Percentiles rank a stretch among this genome's conserved stretches.
Evolutionary conservation across 306 rosid genomes (phyloP).

Genomic region (Vigna angularis): DNA sequence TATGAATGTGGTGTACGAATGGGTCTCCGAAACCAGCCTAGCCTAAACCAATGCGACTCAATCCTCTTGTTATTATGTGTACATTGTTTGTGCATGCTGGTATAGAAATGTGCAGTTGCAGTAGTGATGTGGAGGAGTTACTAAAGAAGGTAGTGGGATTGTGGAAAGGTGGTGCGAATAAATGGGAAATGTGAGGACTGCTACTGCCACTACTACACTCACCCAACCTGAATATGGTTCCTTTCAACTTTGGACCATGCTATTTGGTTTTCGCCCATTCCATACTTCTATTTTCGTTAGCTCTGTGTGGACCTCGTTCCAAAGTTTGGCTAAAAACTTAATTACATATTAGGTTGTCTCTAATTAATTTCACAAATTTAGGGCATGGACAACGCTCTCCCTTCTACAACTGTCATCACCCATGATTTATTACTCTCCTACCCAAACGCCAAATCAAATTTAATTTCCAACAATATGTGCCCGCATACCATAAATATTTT

Average conservation of each 20-base stretch:
- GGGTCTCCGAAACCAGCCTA: background rate
- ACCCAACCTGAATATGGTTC: background rate
- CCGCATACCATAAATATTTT: background rate
- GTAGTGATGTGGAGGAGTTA: background rate
- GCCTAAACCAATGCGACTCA: no score
- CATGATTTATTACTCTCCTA: background rate
- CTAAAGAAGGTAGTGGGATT: conserved; percentile 10
- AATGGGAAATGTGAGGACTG: conserved; percentile 25
- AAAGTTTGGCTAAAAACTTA: conserved; percentile 19
- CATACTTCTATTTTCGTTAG: background rate
- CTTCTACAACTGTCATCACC: conserved; percentile 38
- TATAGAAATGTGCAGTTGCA: background rate
- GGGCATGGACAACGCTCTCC: background rate
- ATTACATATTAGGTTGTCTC: conserved; percentile 7
- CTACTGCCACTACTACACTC: background rate
- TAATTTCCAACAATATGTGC: conserved; percentile 1
- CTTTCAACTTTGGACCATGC: background rate
- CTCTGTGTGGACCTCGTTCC: background rate
- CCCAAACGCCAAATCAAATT: background rate
- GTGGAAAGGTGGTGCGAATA: background rate
- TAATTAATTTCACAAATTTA: conserved; percentile 38
- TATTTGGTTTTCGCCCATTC: conserved; percentile 23
- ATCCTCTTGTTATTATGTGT: no score
- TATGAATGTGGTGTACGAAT: background rate
- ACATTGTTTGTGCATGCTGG: no score